A percentile compares a stretch with the other conserved stretches of the same genome.
Evolutionary conservation across 495 filamentous ascomycete genomes (phyloP).

Genomic region (Penicillium desertorum): DNA sequence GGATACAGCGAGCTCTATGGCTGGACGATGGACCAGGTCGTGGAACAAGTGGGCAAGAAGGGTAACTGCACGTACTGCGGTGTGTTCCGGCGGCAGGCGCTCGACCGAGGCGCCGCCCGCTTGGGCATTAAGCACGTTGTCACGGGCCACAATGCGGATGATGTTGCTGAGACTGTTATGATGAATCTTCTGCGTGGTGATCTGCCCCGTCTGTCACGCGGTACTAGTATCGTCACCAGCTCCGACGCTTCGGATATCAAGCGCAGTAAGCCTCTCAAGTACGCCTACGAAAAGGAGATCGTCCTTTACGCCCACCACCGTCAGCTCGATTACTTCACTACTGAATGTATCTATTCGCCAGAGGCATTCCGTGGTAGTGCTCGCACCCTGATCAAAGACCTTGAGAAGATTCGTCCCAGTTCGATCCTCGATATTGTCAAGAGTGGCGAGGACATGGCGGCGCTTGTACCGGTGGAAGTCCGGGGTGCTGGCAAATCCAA

Average conservation of each 20-base stretch:
- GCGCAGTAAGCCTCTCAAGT: constrained; percentile 93
- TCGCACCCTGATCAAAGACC: constrained; percentile 85
- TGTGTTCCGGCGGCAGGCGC: constrained; percentile 90
- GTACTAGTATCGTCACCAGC: constrained; percentile 89
- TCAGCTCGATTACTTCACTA: constrained; percentile 95
- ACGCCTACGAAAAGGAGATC: constrained; percentile 98
- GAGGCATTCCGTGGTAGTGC: constrained; percentile 97
- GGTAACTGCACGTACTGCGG: constrained; percentile 99
- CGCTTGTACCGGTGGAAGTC: constrained; percentile 67
- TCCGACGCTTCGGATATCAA: constrained; percentile 74
- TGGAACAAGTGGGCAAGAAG: constrained; percentile 93
- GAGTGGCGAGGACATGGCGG: constrained; percentile 95
- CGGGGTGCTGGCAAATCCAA: constrained; percentile 28
- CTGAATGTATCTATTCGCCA: constrained; percentile 96
- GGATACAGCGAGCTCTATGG: constrained; percentile 95
- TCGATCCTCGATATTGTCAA: constrained; percentile 92
- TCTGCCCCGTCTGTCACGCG: constrained; percentile 78
- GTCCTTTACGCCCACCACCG: constrained; percentile 96
- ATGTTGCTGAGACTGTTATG: constrained; percentile 96
- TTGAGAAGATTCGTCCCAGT: constrained; percentile 89
- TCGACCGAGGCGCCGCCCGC: constrained; percentile 86
- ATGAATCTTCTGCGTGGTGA: constrained; percentile 96
- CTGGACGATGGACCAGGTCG: constrained; percentile 99
- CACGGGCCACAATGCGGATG: constrained; percentile 96
- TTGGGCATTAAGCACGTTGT: constrained; percentile 92